A percentile compares a stretch with the other conserved stretches of the same genome.
Evolutionary conservation across 345 rosid species (phyloP).

Genomic region (Toxicodendron radicans): DNA sequence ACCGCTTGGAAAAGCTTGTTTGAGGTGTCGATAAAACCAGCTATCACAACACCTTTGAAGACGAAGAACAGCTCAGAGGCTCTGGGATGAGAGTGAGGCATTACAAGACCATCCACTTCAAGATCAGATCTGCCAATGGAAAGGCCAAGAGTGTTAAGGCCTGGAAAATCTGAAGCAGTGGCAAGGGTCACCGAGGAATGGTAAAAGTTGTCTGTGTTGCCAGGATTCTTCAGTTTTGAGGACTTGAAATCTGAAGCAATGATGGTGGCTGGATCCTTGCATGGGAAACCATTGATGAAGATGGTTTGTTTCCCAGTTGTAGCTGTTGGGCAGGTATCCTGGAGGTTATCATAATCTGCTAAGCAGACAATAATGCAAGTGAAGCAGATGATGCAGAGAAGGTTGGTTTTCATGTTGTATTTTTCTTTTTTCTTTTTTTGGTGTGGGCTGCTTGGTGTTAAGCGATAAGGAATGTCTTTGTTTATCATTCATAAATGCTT

Average conservation of each 20-base stretch:
- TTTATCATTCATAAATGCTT: background rate
- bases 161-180: conserved; percentile 71
- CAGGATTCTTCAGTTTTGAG: conserved; percentile 39
- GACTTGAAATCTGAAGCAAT: conserved; percentile 71
- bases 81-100: conserved; percentile 79
- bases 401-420: conserved; percentile 36
- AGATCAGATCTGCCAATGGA: conserved; percentile 72
- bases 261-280: conserved; percentile 56
- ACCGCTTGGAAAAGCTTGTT: conserved; percentile 45
- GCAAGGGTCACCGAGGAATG: conserved; percentile 43
- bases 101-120: conserved; percentile 51
- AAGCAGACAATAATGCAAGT: conserved; percentile 28
- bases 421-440: conserved; percentile 1
- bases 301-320: conserved; percentile 24
- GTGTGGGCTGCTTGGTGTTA: background rate
- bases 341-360: conserved; percentile 53
- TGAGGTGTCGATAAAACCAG: conserved; percentile 69
- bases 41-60: conserved; percentile 50
- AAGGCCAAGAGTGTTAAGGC: conserved; percentile 84
- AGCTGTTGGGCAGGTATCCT: conserved; percentile 68
- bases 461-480: conserved; percentile 11
- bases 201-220: conserved; percentile 58
- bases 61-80: conserved; percentile 68
- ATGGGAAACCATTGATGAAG: conserved; percentile 78
- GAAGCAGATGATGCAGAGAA: conserved; percentile 27